A percentile compares a stretch with the other conserved stretches of the same genome.
phyloP scores from a whole-genome alignment of 1,139 yeast genomes.

The Insectozyma bohioensis region DNA sequence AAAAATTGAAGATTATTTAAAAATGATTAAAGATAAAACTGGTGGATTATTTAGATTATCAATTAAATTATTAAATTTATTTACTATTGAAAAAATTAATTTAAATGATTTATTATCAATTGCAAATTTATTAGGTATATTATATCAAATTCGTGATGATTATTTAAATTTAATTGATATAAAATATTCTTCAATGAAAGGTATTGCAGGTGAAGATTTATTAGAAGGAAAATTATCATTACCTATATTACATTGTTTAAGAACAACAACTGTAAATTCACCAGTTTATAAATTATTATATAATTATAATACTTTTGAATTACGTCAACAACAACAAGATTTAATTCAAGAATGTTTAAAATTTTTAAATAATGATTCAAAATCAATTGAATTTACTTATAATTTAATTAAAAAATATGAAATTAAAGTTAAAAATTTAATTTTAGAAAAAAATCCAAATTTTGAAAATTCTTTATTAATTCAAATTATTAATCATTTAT shows the following conservation, averaged over 20 bases:
- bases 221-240: constrained; percentile 87
- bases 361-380: constrained; percentile 3
- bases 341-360: constrained; percentile 14
- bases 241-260: constrained; percentile 67
- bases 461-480: constrained; percentile 8
- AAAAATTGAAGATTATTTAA: constrained; percentile 61
- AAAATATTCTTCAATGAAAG: constrained; percentile 63
- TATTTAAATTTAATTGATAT: constrained; percentile 61
- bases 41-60: constrained; percentile 84
- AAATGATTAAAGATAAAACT: constrained; percentile 86
- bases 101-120: constrained; percentile 45
- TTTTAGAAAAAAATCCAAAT: constrained; percentile 1
- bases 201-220: constrained; percentile 75
- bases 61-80: constrained; percentile 56
- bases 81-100: constrained; percentile 12
- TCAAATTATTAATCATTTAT: constrained; percentile 10
- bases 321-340: constrained; percentile 18
- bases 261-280: constrained; percentile 13
- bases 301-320: constrained; percentile 16
- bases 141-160: constrained; percentile 85
- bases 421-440: constrained; percentile 5
- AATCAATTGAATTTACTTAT: constrained; percentile 10
- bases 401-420: constrained; percentile 8
- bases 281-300: constrained; percentile 28
- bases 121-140: constrained; percentile 76